These are phyloP conservation scores for Marchantia polymorpha DNA, from an alignment of 225 moss, liverwort and hornwort species.

Conservation along the genomic window DNA sequence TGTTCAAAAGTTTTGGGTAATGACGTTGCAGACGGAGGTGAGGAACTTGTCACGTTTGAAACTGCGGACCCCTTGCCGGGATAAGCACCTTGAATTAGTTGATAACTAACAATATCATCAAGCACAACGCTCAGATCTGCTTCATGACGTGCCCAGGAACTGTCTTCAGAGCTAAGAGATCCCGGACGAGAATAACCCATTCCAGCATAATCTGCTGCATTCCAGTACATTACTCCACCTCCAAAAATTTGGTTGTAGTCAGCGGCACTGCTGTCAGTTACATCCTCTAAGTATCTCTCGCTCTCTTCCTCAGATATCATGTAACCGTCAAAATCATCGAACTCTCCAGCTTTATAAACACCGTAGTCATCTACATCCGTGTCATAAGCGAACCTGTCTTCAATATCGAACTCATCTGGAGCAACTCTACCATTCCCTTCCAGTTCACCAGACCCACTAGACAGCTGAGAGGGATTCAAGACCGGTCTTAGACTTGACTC, in stretches of 20 bases:
- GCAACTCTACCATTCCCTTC: conserved; percentile 47
- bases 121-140: conserved; percentile 81
- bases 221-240: conserved; percentile 96
- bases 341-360: conserved; percentile 58
- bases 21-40: conserved; percentile 65
- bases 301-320: conserved; percentile 87
- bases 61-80: conserved; percentile 54
- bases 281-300: conserved; percentile 63
- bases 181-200: conserved; percentile 90
- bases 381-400: conserved; percentile 66
- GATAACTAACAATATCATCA: conserved; percentile 82
- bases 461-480: conserved; percentile 50
- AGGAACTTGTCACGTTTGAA: conserved; percentile 63
- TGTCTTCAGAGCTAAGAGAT: conserved; percentile 90
- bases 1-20: conserved; percentile 65
- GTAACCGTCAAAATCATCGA: conserved; percentile 84
- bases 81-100: conserved; percentile 56
- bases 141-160: conserved; percentile 90
- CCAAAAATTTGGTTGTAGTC: conserved; percentile 90
- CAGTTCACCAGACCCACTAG: conserved; percentile 42
- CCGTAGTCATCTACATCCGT: conserved; percentile 85
- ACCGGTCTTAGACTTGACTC: conserved; percentile 54
- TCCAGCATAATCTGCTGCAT: conserved; percentile 85
- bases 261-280: conserved; percentile 43
- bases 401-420: conserved; percentile 57